Evolutionary conservation across 768 basidiomycete species (phyloP).

Genomic region (Auriscalpium vulgare): DNA sequence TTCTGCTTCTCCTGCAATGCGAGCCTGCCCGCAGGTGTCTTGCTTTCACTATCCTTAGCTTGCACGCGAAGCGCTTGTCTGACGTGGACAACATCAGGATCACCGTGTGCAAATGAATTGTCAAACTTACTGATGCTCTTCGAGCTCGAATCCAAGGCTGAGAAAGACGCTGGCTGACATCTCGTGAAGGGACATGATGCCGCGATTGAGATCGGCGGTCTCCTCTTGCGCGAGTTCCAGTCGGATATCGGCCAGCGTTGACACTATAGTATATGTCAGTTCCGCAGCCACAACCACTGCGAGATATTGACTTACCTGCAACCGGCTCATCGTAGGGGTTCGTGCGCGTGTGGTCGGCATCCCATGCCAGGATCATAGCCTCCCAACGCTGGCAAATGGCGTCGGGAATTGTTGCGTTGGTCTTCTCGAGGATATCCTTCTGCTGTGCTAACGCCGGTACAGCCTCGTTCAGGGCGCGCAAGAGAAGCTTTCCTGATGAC

Average conservation of each 20-base stretch:
- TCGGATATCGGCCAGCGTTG: background rate
- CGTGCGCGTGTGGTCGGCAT: too few relatives aligned
- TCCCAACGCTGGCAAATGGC: background rate
- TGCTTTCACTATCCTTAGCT: too few relatives aligned
- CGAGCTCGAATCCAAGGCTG: background rate
- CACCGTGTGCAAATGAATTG: background rate
- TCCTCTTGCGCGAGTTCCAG: background rate
- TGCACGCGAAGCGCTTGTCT: too few relatives aligned
- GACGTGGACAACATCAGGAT: too few relatives aligned
- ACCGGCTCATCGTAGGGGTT: slow-evolving; percentile 1
- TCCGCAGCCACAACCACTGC: background rate
- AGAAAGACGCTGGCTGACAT: background rate
- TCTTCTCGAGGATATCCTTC: background rate
- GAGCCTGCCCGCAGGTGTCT: too few relatives aligned
- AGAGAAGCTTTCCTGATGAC: background rate
- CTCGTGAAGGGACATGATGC: background rate
- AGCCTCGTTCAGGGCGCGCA: background rate
- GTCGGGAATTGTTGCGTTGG: background rate
- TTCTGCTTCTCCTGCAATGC: too few relatives aligned
- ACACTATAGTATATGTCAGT: background rate
- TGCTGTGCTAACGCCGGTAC: background rate
- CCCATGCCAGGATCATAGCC: background rate
- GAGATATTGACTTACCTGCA: background rate
- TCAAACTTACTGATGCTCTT: background rate
- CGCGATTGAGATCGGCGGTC: background rate